These are phyloP conservation scores for Solanum sejunctum DNA, from an alignment of 257 asterid species.

Conservation along the genomic window DNA sequence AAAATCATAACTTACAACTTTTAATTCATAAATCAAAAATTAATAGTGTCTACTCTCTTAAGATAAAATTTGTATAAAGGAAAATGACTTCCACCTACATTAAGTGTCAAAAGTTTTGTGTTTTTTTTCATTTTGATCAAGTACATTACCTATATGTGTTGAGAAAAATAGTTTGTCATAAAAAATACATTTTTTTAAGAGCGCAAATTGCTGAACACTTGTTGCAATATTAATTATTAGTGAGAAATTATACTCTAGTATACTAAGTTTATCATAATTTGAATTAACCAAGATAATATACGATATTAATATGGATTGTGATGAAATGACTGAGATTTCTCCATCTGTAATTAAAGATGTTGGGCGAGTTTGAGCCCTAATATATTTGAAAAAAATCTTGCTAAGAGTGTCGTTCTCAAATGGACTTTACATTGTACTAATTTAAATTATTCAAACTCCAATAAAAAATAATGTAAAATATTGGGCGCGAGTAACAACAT, in stretches of 20 bases:
- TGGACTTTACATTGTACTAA: neutral
- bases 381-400: neutral
- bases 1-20: too few species aligned
- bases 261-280: neutral
- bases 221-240: neutral
- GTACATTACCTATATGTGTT: neutral
- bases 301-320: neutral
- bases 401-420: neutral
- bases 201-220: neutral
- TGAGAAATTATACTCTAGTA: neutral
- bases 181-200: neutral
- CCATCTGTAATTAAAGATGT: neutral
- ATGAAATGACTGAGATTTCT: neutral
- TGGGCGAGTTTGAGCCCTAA: neutral
- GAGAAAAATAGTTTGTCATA: neutral
- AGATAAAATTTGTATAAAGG: neutral
- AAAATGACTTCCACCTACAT: neutral
- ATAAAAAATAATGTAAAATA: neutral
- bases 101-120: neutral
- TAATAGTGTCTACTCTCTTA: too few species aligned
- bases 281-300: neutral
- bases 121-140: neutral
- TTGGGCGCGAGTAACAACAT: neutral
- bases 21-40: too few species aligned
- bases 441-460: too few species aligned